Evolutionary conservation across 2,329 filamentous ascomycete species (phyloP).

Genomic region (Cladosporium halotolerans): DNA sequence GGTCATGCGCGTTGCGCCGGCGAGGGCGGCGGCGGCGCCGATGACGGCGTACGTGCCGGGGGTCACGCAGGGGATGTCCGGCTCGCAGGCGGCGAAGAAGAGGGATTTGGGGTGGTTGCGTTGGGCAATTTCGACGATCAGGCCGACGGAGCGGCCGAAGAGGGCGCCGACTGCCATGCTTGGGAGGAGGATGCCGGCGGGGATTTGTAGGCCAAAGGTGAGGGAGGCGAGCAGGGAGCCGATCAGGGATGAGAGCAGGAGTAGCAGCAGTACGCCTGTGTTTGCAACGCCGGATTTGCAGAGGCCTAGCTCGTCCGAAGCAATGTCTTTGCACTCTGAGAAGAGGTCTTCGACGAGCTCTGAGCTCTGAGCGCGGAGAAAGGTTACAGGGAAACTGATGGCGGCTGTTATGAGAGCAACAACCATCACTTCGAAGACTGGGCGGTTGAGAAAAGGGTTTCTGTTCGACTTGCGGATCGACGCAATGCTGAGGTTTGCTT

Average conservation of each 20-base stretch:
- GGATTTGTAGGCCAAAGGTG: conserved; percentile 90
- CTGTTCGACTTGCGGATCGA: conserved; percentile 66
- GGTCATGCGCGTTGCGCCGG: conserved; percentile 91
- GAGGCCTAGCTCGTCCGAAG: conserved; percentile 81
- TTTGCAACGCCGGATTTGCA: conserved; percentile 83
- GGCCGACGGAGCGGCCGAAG: conserved; percentile 80
- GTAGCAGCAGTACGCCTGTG: conserved; percentile 71
- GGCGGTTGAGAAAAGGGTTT: conserved; percentile 59
- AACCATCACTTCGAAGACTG: conserved; percentile 71
- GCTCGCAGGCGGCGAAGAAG: conserved; percentile 70
- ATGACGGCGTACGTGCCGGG: conserved; percentile 96
- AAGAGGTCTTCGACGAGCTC: conserved; percentile 91
- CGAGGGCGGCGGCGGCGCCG: conserved; percentile 87
- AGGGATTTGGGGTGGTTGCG: conserved; percentile 69
- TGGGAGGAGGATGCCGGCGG: conserved; percentile 89
- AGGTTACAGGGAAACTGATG: conserved; percentile 91
- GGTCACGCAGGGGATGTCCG: conserved; percentile 80
- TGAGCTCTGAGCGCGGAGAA: conserved; percentile 87
- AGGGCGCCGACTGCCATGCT: conserved; percentile 94
- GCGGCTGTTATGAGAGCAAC: conserved; percentile 77
- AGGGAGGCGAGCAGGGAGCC: conserved; percentile 80
- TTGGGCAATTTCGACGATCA: conserved; percentile 85
- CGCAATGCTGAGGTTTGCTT: conserved; percentile 81
- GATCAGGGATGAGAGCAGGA: conserved; percentile 73
- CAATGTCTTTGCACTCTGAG: conserved; percentile 74